Evolutionary conservation across 768 basidiomycete genomes (phyloP), one percentile per base, ranked within the genome.

Genomic region (Suillus sp.): DNA sequence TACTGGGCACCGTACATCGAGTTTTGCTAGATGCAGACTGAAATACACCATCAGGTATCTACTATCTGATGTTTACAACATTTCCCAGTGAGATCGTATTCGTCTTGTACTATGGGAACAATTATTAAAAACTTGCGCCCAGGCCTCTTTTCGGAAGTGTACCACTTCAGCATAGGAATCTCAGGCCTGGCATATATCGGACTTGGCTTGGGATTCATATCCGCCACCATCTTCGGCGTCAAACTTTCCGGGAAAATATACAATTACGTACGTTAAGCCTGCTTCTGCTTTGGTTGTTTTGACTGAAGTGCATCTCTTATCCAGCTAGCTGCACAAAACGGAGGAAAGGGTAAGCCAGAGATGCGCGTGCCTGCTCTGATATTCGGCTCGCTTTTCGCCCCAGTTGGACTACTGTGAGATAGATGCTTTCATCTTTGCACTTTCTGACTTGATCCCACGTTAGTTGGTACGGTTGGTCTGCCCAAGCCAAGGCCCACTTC

Each of bases 381-480:
- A 42, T 10, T 92, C 68, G 91, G 90, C 11, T 88, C 89, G 1
- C 72, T 87, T 47, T 85, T 90, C 62, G 85, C 85, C 1, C 90
- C 91, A 1, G 75, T 91, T 50, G 91, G 89, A 18, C 70, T 90
- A 14, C 81, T 90, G 88, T 89, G 70, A 69, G 87, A 78, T 2
- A 16, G n/a, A 20, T 9, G 4, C 16, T n/a, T 37, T 43, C 61
- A 32, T 13, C n/a, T 20, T 20, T 59, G 37, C 43, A 7, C 9
- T 22, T 11, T 55, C 34, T 37, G 27, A 16, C 14, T n/a, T 68
- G 43, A 67, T 42, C n/a, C 1, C 32, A 38, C 30, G 48, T 1
- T 59, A 90, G 88, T 64, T 90, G 90, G 91, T 92, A 90, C 68
- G 90, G 91, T n/a, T 92, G 90, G 91, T 89, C 90, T n/a, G 90